Evolutionary conservation across 495 filamentous ascomycete genomes (phyloP), one percentile per base, ranked within the genome.

Genomic region (Tuber brumale): DNA sequence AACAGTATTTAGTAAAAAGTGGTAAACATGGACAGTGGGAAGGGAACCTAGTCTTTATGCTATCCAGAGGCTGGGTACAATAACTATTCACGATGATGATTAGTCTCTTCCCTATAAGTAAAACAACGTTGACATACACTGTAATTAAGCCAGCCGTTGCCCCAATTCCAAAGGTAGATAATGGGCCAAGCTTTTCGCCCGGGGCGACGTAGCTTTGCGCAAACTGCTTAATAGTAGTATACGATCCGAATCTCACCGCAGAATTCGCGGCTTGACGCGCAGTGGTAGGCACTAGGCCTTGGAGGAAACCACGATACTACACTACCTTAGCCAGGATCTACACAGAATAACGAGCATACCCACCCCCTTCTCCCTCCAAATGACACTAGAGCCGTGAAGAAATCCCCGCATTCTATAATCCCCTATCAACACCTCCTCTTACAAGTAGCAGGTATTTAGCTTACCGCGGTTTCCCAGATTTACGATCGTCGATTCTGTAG

Each of bases 251-350:
- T 45, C 95, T 88, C 0, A 90, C 91, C 1, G 94, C 95, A 44
- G 92, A 95, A 83, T 99, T 99, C 66, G 95, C 96, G 37, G 95
- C 93, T 82, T 99, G 95, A 71, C 95, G 88, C 19, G 94, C 94
- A 6, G 95, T 97, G 1, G 95, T 99, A 0, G 95, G 95, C 2
- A 97, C 91, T 83, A 99, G 94, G 44, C 95, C 95, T 83, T 97
- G 93, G 88, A 99, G 95, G 86, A 99, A 97, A 43, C 95, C 96
- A 51, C 91, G 88, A 71, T 84, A 80, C 9, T 66, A 18, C n/a
- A 66, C 57, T 18, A 2, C n/a, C n/a, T 66, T 66, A 66, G n/a
- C 57, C 57, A 31, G 18, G 31, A 14, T 66, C n/a, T 31, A 31
- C 12, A 18, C 57, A 66, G 70, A 42, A 41, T 71, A 21, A 10